A percentile compares a stretch with the other conserved stretches of the same genome.
Evolutionary conservation across 1,284 basidiomycete genomes (phyloP).

Genomic region (Ustilago tritici): DNA sequence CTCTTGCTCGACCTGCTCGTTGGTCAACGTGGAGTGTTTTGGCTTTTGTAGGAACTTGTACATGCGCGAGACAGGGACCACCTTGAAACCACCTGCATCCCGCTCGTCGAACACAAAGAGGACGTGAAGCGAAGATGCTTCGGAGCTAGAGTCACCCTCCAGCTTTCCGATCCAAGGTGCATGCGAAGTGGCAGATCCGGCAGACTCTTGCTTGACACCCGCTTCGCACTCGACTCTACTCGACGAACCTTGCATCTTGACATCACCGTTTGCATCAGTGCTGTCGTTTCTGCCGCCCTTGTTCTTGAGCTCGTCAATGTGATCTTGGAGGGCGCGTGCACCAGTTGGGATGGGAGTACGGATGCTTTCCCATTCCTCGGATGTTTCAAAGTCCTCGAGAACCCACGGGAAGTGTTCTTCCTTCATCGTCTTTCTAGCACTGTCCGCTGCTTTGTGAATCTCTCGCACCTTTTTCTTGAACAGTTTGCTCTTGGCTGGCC

Average conservation of each 20-base stretch:
- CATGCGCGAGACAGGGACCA: slow-evolving; percentile 64
- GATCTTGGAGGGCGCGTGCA: slow-evolving; percentile 52
- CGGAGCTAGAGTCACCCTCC: slow-evolving; percentile 64
- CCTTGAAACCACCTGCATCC: slow-evolving; percentile 66
- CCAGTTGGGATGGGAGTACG: slow-evolving; percentile 57
- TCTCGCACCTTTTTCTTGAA: slow-evolving; percentile 67
- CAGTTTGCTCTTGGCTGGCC: slow-evolving; percentile 50
- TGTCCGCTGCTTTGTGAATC: slow-evolving; percentile 65
- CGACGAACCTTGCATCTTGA: slow-evolving; percentile 25
- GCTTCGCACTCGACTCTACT: slow-evolving; percentile 30
- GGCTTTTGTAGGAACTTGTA: slow-evolving; percentile 69
- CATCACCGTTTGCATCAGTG: slow-evolving; percentile 35
- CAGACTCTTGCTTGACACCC: slow-evolving; percentile 36
- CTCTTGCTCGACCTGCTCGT: slow-evolving; percentile 60
- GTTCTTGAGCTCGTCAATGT: slow-evolving; percentile 47
- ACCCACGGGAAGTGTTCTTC: slow-evolving; percentile 68
- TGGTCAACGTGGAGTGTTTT: slow-evolving; percentile 54
- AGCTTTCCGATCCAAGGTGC: slow-evolving; percentile 69
- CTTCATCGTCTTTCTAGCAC: slow-evolving; percentile 63
- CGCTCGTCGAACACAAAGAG: slow-evolving; percentile 68
- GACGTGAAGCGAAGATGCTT: slow-evolving; percentile 63
- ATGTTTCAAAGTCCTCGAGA: slow-evolving; percentile 68
- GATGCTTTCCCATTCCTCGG: slow-evolving; percentile 64
- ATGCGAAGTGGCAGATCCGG: slow-evolving; percentile 42
- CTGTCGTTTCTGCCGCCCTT: slow-evolving; percentile 9